These are phyloP conservation scores for Multifurca ochricompacta DNA, from an alignment of 768 basidiomycete genomes.

Conservation along the genomic window DNA sequence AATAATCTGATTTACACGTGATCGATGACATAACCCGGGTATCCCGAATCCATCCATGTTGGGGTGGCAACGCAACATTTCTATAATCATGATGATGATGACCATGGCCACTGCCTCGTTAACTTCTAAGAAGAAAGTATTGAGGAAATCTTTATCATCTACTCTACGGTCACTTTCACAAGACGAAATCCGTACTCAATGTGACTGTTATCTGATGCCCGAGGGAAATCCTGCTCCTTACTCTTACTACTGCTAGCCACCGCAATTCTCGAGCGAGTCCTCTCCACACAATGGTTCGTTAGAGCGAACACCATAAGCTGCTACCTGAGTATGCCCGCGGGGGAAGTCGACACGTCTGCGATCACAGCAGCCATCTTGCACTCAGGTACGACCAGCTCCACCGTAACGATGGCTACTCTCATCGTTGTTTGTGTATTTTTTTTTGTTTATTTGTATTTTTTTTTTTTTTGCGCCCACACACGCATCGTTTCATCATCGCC, in stretches of 20 bases:
- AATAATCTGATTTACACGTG: too few species aligned
- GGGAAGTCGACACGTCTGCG: conserved; percentile 53
- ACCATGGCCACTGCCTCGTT: not conserved
- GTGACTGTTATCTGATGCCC: conserved; percentile 30
- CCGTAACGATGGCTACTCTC: not conserved
- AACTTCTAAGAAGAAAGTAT: conserved; percentile 40
- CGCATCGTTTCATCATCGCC: not conserved
- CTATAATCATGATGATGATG: too few species aligned
- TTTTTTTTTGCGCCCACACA: not conserved
- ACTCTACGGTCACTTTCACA: conserved; percentile 39
- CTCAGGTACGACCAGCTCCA: conserved; percentile 35
- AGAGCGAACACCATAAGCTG: conserved; percentile 51
- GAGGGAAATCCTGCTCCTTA: conserved; percentile 3
- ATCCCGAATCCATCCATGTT: too few species aligned
- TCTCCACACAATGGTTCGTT: conserved; percentile 45
- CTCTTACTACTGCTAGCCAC: conserved; percentile 30
- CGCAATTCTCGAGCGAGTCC: conserved; percentile 40
- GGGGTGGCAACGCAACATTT: too few species aligned
- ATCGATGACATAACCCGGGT: too few species aligned
- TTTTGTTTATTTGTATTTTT: too few species aligned
- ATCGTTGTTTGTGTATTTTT: too few species aligned
- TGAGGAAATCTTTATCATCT: conserved; percentile 44
- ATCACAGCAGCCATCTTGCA: conserved; percentile 47
- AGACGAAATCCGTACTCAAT: conserved; percentile 49
- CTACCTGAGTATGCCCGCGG: conserved; percentile 73